A percentile compares a stretch with the other conserved stretches of the same genome.
Conservation (phyloP, 169 alveolate species). For the Blepharisma undulans region DNA sequence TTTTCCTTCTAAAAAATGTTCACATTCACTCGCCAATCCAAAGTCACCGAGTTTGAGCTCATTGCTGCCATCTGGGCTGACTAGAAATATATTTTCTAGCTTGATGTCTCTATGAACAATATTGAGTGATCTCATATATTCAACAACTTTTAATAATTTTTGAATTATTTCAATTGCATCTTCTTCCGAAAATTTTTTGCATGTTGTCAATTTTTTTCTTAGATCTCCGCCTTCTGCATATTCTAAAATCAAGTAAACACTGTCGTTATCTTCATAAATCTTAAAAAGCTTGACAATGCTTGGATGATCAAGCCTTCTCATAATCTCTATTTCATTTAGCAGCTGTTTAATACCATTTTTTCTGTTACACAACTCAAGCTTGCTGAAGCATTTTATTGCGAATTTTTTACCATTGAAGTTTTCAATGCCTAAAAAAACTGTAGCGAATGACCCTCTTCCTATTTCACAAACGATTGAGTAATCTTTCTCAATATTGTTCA, state of each 20-base stretch:
- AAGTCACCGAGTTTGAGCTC: slow-evolving; percentile 23
- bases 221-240: slow-evolving; percentile 90
- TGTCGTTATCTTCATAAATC: slow-evolving; percentile 82
- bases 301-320: slow-evolving; percentile 81
- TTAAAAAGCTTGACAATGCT: slow-evolving; percentile 82
- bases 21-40: neutral
- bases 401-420: neutral
- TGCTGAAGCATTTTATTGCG: neutral
- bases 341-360: neutral
- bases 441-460: neutral
- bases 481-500: neutral
- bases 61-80: neutral
- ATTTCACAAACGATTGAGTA: neutral
- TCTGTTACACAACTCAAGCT: neutral
- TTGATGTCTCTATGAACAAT: slow-evolving; percentile 66
- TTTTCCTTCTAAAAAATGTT: neutral
- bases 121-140: slow-evolving; percentile 91
- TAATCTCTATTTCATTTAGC: slow-evolving; percentile 80
- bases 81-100: slow-evolving; percentile 43
- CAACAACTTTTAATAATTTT: slow-evolving; percentile 85
- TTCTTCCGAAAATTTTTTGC: slow-evolving; percentile 87
- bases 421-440: neutral
- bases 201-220: slow-evolving; percentile 84
- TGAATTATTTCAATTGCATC: slow-evolving; percentile 84
- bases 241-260: slow-evolving; percentile 89